phyloP scores from a whole-genome alignment of 345 rosid genomes.

The Citrus medica region DNA sequence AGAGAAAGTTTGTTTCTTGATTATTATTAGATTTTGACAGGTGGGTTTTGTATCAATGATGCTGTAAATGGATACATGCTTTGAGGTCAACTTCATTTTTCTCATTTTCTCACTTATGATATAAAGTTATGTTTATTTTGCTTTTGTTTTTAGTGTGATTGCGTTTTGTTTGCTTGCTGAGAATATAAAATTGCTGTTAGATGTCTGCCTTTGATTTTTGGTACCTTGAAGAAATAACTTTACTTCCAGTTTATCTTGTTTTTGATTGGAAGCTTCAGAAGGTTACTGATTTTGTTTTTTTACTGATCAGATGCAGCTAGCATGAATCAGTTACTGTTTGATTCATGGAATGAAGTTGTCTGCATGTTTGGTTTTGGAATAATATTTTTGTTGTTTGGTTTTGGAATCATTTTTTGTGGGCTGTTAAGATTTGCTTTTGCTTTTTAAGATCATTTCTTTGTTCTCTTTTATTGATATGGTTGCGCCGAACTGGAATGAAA shows the following conservation, averaged over 20 bases:
- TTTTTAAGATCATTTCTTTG: neutral
- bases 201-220: conserved; percentile 4
- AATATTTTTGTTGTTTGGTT: neutral
- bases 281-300: neutral
- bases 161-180: conserved; percentile 13
- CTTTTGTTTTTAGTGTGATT: neutral
- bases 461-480: neutral
- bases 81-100: conserved; percentile 24
- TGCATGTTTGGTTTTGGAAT: neutral
- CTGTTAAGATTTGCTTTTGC: neutral
- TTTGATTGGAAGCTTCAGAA: neutral
- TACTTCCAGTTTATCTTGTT: neutral
- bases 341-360: neutral
- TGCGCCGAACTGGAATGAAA: neutral
- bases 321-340: conserved; percentile 6
- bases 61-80: conserved; percentile 16
- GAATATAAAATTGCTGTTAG: conserved; percentile 8
- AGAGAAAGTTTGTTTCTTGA: conserved; percentile 11
- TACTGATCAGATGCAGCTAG: neutral
- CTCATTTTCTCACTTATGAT: neutral
- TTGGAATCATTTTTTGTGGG: neutral
- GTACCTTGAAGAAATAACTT: conserved; percentile 7
- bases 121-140: neutral
- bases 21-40: conserved; percentile 17
- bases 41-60: conserved; percentile 18